These are phyloP conservation scores for Rutstroemia sp. DNA, from an alignment of 2,329 filamentous ascomycete genomes.

Conservation along the genomic window DNA sequence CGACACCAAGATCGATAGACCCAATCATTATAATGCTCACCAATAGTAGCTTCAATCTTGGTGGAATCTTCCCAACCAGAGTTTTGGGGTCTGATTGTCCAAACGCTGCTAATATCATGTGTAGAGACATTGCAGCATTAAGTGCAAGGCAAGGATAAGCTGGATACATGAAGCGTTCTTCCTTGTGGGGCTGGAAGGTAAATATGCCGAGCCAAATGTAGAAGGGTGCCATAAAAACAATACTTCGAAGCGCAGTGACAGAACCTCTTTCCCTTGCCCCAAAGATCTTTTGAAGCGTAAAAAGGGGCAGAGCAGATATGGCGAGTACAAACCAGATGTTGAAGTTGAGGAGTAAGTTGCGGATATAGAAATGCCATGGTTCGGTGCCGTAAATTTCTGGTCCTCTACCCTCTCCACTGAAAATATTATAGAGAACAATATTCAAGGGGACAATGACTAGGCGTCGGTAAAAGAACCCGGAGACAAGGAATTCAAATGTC, in stretches of 20 bases:
- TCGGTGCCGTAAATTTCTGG: conserved; percentile 94
- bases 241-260: conserved; percentile 63
- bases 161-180: conserved; percentile 98
- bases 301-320: conserved; percentile 64
- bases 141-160: conserved; percentile 85
- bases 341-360: conserved; percentile 88
- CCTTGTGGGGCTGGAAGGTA: conserved; percentile 88
- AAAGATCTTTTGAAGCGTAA: conserved; percentile 63
- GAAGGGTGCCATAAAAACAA: conserved; percentile 77
- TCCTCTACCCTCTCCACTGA: conserved; percentile 68
- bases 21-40: conserved; percentile 55
- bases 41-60: conserved; percentile 61
- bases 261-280: conserved; percentile 47
- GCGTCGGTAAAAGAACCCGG: conserved; percentile 80
- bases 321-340: conserved; percentile 89
- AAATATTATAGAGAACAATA: conserved; percentile 93
- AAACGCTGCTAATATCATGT: conserved; percentile 69
- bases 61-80: conserved; percentile 63
- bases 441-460: conserved; percentile 76
- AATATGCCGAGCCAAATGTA: conserved; percentile 95
- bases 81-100: conserved; percentile 62
- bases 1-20: conserved; percentile 57
- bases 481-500: conserved; percentile 63
- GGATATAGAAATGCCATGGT: conserved; percentile 93
- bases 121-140: conserved; percentile 78